Conservation (phyloP, 2,329 filamentous ascomycete genomes). For the Elsinoe fawcettii region DNA sequence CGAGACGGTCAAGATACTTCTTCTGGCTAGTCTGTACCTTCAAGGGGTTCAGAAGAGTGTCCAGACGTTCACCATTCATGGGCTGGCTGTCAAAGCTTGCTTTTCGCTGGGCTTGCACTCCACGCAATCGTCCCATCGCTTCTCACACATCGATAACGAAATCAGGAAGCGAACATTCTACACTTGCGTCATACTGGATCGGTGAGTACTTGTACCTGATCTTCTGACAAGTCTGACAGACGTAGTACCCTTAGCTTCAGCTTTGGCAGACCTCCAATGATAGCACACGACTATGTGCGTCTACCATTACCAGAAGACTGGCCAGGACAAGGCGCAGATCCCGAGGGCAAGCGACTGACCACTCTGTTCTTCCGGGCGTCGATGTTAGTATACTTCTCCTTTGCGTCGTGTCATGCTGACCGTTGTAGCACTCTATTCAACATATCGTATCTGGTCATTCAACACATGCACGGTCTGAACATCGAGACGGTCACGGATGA, state of each 20-base stretch:
- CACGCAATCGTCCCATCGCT: conserved; percentile 12
- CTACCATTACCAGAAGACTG: conserved; percentile 26
- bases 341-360: neutral
- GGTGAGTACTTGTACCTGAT: conserved; percentile 28
- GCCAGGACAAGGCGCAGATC: neutral
- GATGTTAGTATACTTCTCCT: neutral
- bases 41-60: conserved; percentile 48
- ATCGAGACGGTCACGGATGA: conserved; percentile 19
- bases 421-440: conserved; percentile 14
- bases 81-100: conserved; percentile 45
- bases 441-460: conserved; percentile 13
- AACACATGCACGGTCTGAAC: neutral
- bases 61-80: conserved; percentile 49
- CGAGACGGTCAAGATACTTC: conserved; percentile 44
- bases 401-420: conserved; percentile 21
- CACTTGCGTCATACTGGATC: conserved; percentile 42
- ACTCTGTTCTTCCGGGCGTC: neutral
- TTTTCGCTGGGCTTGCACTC: conserved; percentile 48
- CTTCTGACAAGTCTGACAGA: neutral
- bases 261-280: conserved; percentile 42
- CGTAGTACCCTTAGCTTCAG: conserved; percentile 37
- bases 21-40: conserved; percentile 45
- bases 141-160: conserved; percentile 35
- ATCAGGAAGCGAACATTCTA: conserved; percentile 45
- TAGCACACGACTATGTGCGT: conserved; percentile 39